Conservation (phyloP, 2,329 filamentous ascomycete genomes). For the Xylaria digitata region DNA sequence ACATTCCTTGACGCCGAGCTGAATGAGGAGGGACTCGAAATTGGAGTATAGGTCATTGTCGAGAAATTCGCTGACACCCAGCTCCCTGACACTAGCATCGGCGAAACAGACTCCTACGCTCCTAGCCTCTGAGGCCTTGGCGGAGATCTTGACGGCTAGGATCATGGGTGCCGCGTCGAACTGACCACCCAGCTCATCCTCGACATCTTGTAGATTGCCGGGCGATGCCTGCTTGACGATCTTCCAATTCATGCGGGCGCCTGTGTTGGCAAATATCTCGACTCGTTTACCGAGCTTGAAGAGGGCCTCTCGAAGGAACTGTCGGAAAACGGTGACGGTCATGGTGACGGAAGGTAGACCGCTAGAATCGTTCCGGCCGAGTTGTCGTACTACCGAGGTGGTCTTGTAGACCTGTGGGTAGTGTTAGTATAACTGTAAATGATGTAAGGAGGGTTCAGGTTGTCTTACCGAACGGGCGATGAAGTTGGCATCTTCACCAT, state of each 20-base stretch:
- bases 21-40: conserved; percentile 95
- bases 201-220: conserved; percentile 95
- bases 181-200: conserved; percentile 89
- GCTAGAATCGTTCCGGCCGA: conserved; percentile 85
- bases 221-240: conserved; percentile 91
- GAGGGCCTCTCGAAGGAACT: conserved; percentile 92
- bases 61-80: conserved; percentile 97
- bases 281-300: conserved; percentile 91
- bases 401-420: conserved; percentile 86
- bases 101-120: conserved; percentile 96
- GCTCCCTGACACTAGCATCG: conserved; percentile 93
- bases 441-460: not conserved
- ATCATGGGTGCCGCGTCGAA: conserved; percentile 94
- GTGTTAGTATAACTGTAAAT: conserved; percentile 4
- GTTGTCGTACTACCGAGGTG: conserved; percentile 90
- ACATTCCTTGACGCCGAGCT: conserved; percentile 94
- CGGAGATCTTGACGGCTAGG: conserved; percentile 89
- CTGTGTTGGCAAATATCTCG: conserved; percentile 85
- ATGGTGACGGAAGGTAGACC: conserved; percentile 93
- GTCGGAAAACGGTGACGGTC: conserved; percentile 93
- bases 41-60: conserved; percentile 99
- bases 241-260: conserved; percentile 90
- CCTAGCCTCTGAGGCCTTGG: conserved; percentile 86
- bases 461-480: conserved; percentile 77
- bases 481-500: conserved; percentile 84